phyloP scores from a whole-genome alignment of 148 eudicot species.

The Rhododendron ovatum region DNA sequence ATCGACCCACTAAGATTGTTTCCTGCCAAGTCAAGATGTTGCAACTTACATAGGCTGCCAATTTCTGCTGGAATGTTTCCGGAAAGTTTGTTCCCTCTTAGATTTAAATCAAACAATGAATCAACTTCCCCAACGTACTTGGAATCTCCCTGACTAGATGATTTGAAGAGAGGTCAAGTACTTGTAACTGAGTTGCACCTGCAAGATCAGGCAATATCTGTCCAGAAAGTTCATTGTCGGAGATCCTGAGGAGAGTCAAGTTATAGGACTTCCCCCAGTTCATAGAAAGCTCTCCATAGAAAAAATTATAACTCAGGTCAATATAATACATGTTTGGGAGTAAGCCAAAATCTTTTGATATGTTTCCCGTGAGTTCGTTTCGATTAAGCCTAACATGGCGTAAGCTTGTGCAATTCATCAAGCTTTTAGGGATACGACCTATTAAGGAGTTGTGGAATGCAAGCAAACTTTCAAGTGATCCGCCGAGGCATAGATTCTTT shows the following conservation, averaged over 20 bases:
- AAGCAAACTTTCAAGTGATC: not conserved
- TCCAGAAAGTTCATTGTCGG: not conserved
- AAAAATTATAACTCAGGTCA: not conserved
- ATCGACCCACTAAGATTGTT: no score
- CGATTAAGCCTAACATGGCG: not conserved
- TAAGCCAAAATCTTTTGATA: not conserved
- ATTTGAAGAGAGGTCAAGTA: no score
- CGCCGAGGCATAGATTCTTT: not conserved
- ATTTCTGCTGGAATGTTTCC: no score
- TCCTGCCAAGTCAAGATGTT: no score
- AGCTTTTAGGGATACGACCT: not conserved
- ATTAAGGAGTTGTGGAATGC: not conserved
- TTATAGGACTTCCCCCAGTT: not conserved
- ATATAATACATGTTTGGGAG: not conserved
- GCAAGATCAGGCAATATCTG: not conserved
- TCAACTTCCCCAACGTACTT: no score
- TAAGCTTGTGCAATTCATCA: slow-evolving; percentile 7
- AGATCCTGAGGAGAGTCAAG: not conserved
- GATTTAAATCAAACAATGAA: no score
- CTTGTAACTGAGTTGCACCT: not conserved
- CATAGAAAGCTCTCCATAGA: not conserved
- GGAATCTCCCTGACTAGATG: no score
- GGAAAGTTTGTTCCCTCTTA: no score
- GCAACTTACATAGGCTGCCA: no score
- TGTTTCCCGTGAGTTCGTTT: not conserved